These are phyloP conservation scores for Aureobasidium leucospermi DNA, from an alignment of 2,329 filamentous ascomycete species.

Conservation along the genomic window DNA sequence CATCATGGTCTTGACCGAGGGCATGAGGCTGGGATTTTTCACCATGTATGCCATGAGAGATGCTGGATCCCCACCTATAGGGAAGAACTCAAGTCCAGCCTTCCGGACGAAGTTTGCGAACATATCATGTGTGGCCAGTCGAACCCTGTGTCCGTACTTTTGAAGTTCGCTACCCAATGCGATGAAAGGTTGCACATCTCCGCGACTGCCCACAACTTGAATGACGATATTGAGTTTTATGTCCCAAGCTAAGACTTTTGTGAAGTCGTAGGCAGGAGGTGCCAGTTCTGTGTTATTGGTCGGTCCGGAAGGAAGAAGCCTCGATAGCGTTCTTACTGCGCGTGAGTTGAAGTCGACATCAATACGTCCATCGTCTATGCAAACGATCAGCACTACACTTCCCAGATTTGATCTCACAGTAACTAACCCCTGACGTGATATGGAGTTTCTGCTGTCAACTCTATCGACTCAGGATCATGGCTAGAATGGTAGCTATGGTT, in stretches of 20 bases:
- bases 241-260: background rate
- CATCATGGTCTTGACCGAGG: constrained; percentile 67
- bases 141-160: constrained; percentile 41
- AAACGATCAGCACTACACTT: background rate
- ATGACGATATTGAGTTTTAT: constrained; percentile 39
- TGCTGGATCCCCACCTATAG: constrained; percentile 43
- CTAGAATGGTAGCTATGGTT: background rate
- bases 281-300: constrained; percentile 47
- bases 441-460: background rate
- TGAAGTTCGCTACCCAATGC: constrained; percentile 43
- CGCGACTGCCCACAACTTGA: constrained; percentile 42
- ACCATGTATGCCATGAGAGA: constrained; percentile 73
- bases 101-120: constrained; percentile 44
- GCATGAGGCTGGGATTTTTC: constrained; percentile 80
- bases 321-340: constrained; percentile 56
- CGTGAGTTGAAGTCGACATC: constrained; percentile 69
- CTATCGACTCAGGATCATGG: background rate
- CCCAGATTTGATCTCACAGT: background rate
- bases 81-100: constrained; percentile 46
- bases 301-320: constrained; percentile 59
- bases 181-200: constrained; percentile 45
- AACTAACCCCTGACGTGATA: constrained; percentile 1
- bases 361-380: constrained; percentile 61
- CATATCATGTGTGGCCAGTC: constrained; percentile 41
- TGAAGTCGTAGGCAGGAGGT: constrained; percentile 24